These are phyloP conservation scores for Clavaria fumosa DNA, from an alignment of 768 basidiomycete species.

Conservation along the genomic window DNA sequence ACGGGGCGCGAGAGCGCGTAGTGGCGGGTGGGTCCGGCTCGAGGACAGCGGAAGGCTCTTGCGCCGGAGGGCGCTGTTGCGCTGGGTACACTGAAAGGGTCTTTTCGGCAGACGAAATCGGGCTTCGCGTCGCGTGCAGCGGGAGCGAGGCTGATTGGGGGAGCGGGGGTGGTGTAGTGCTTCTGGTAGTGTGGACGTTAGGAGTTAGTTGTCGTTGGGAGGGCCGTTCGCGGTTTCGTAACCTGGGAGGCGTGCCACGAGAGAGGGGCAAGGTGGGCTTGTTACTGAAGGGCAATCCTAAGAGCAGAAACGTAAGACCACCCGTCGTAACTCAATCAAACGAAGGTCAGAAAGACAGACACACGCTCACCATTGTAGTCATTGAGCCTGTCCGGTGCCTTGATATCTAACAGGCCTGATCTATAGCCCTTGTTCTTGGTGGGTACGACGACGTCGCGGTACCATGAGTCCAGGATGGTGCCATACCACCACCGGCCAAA, in stretches of 20 bases:
- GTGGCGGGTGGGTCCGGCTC: slow-evolving; percentile 15
- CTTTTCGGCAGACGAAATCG: too few species aligned
- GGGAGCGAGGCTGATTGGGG: slow-evolving; percentile 73
- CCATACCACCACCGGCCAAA: slow-evolving; percentile 90
- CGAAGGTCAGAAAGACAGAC: slow-evolving; percentile 4
- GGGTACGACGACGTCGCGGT: slow-evolving; percentile 47
- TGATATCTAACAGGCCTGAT: slow-evolving; percentile 65
- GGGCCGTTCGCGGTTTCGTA: slow-evolving; percentile 44
- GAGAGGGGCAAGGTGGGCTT: slow-evolving; percentile 27
- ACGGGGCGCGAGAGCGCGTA: slow-evolving; percentile 17
- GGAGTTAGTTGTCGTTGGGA: slow-evolving; percentile 28
- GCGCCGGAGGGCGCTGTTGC: too few species aligned
- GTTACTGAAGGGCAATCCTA: slow-evolving; percentile 37
- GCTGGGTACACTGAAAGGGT: too few species aligned
- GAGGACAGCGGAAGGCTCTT: slow-evolving; percentile 12
- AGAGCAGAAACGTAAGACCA: neutral
- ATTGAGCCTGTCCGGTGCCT: slow-evolving; percentile 53
- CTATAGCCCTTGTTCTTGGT: slow-evolving; percentile 59
- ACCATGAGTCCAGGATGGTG: slow-evolving; percentile 70
- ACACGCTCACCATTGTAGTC: slow-evolving; percentile 44
- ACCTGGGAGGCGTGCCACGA: slow-evolving; percentile 37
- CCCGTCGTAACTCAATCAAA: neutral
- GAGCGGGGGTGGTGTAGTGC: slow-evolving; percentile 67
- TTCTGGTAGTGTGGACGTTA: slow-evolving; percentile 30
- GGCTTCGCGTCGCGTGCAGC: slow-evolving; percentile 44